Evolutionary conservation across 2,329 filamentous ascomycete species (phyloP).

Genomic region (Phialophora macrospora): DNA sequence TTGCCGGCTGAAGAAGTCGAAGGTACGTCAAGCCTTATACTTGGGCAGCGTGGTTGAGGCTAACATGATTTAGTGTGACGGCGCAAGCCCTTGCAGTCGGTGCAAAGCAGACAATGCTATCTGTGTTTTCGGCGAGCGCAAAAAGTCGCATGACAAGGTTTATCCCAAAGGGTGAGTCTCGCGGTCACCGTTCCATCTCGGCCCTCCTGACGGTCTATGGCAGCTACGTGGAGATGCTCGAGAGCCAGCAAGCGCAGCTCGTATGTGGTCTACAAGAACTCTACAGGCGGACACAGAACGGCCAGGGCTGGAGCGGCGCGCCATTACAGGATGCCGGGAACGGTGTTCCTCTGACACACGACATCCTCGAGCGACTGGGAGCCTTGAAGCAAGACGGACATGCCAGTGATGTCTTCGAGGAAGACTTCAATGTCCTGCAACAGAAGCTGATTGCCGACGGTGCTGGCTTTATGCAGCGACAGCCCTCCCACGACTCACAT

Average conservation of each 20-base stretch:
- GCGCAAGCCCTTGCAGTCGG: conserved; percentile 63
- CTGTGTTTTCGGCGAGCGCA: conserved; percentile 68
- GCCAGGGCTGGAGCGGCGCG: conserved; percentile 62
- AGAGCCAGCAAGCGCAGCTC: conserved; percentile 67
- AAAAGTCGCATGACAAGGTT: conserved; percentile 69
- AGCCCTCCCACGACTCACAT: conserved; percentile 62
- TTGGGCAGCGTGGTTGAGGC: background rate
- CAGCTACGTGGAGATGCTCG: conserved; percentile 70
- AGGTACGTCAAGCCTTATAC: conserved; percentile 51
- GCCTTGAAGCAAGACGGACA: conserved; percentile 61
- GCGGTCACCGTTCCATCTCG: background rate
- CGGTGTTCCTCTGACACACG: conserved; percentile 66
- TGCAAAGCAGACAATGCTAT: conserved; percentile 69
- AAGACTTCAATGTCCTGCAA: conserved; percentile 61
- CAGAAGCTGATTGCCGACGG: conserved; percentile 59
- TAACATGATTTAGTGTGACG: conserved; percentile 58
- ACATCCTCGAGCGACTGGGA: conserved; percentile 65
- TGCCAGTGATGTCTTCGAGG: conserved; percentile 61
- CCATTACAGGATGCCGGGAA: conserved; percentile 57
- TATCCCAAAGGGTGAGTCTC: conserved; percentile 67
- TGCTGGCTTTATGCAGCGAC: conserved; percentile 57
- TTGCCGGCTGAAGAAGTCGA: conserved; percentile 69
- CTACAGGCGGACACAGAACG: conserved; percentile 59
- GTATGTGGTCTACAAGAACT: conserved; percentile 66
- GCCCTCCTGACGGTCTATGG: background rate